Conservation (phyloP, 805 yeast species). For the Ogataea siamensis region DNA sequence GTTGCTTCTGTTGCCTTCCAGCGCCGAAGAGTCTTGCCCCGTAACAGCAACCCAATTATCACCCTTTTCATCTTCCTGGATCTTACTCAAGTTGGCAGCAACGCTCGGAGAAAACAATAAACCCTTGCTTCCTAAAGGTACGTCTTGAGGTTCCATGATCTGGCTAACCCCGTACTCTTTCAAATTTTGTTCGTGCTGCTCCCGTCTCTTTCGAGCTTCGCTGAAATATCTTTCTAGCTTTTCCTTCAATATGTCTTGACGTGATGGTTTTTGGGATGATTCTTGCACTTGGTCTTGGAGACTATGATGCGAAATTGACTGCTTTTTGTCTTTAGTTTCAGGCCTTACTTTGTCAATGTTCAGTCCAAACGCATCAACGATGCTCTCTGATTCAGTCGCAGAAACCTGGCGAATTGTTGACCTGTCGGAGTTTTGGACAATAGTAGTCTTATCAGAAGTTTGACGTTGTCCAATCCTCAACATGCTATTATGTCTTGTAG, state of each 20-base stretch:
- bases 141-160: conserved; percentile 3
- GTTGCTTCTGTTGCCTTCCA: conserved; percentile 3
- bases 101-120: conserved; percentile 27
- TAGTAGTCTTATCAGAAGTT: conserved; percentile 1
- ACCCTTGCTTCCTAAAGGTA: conserved; percentile 16
- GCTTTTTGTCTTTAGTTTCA: not conserved
- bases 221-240: conserved; percentile 4
- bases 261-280: too few relatives aligned
- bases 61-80: conserved; percentile 7
- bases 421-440: not conserved
- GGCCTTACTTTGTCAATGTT: conserved; percentile 7
- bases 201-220: conserved; percentile 4
- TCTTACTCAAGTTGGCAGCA: conserved; percentile 14
- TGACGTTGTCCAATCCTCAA: not conserved
- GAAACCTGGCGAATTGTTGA: conserved; percentile 9
- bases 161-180: conserved; percentile 18
- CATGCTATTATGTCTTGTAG: conserved; percentile 1
- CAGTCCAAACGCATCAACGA: conserved; percentile 5
- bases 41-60: conserved; percentile 17
- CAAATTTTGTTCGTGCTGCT: conserved; percentile 19
- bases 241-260: conserved; percentile 3
- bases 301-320: too few relatives aligned
- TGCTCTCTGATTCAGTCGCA: conserved; percentile 5
- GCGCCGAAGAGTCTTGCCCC: conserved; percentile 8
- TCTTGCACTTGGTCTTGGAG: too few relatives aligned